Percentiles rank a stretch among this genome's conserved stretches.
Conservation (phyloP, 1,284 basidiomycete genomes). For the Apiotrichum mycotoxinovorans region DNA sequence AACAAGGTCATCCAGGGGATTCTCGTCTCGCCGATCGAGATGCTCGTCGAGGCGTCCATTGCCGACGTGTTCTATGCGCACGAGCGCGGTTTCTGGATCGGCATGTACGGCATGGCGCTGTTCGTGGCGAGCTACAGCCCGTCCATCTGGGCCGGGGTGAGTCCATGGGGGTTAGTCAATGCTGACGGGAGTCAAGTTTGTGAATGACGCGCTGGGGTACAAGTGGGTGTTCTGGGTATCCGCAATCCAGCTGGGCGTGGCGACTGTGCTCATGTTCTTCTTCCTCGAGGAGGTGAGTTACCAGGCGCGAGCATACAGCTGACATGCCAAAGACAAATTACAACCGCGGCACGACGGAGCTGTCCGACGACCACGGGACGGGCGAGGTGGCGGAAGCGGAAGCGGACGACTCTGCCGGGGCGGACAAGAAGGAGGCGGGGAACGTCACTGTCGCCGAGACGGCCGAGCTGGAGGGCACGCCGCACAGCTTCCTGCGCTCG, state of each 20-base stretch:
- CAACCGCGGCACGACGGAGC: constrained; percentile 21
- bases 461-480: constrained; percentile 5
- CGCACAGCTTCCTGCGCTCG: constrained; percentile 6
- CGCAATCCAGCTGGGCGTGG: constrained; percentile 13
- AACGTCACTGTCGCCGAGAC: not conserved
- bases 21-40: constrained; percentile 23
- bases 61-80: constrained; percentile 22
- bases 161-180: not conserved
- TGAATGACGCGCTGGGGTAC: constrained; percentile 21
- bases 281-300: constrained; percentile 24
- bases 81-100: constrained; percentile 26
- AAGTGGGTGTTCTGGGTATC: constrained; percentile 25
- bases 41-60: constrained; percentile 21
- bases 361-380: constrained; percentile 8
- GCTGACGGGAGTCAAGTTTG: constrained; percentile 6
- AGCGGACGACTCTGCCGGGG: not conserved
- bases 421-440: not conserved
- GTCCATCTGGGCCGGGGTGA: constrained; percentile 18
- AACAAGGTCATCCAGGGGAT: constrained; percentile 25
- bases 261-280: constrained; percentile 17
- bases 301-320: not conserved
- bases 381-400: not conserved
- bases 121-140: constrained; percentile 18
- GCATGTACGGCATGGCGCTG: constrained; percentile 18
- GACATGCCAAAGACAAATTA: constrained; percentile 20